Evolutionary conservation across 1,139 yeast species (phyloP), one percentile per base, ranked within the genome.

Genomic region (Geotrichum fermentans): DNA sequence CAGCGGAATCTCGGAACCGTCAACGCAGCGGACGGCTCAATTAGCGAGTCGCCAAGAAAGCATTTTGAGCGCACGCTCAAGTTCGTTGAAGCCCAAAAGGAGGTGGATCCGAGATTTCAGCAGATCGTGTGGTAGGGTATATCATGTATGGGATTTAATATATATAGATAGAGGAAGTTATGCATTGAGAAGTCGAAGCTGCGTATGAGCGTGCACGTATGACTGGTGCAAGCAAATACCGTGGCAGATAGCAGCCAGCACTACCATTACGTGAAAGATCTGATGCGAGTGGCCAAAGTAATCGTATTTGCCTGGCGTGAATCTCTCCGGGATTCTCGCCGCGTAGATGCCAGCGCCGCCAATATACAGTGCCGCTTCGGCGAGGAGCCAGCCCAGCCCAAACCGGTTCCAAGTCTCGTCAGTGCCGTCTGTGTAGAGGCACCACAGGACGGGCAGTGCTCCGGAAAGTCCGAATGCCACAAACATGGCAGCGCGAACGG

Each of bases 281-380:
- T 90, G 97, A 64, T 89, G 97, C 2, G 95, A 84, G 57, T 86
- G 85, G 1, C 96, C 96, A 69, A 79, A 74, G 13, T 80, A 63
- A 59, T 89, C 96, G 62, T 77, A 84, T 24, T 52, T 69, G 0
- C 86, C 80, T n/a, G 94, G 92, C 2, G 69, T 64, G 47, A 73
- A 71, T 45, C 86, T 70, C 61, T 90, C 97, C 0, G 97, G 97
- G 28, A 86, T 65, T 55, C 96, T 72, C 26, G 74, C 67, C 0
- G 95, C 96, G 62, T 89, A 89, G 43, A 89, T 66, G 1, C 74
- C 73, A 0, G 97, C 96, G 0, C 97, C 97, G 3, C 70, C 58
- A 8, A 88, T 84, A 64, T 89, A 89, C 49, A 83, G 75, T 1
- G 75, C 62, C 0, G 89, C 97, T 64, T 88, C 96, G 5, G 73